Conservation (phyloP, 2,329 filamentous ascomycete species). For the Ophiocordyceps australis region DNA sequence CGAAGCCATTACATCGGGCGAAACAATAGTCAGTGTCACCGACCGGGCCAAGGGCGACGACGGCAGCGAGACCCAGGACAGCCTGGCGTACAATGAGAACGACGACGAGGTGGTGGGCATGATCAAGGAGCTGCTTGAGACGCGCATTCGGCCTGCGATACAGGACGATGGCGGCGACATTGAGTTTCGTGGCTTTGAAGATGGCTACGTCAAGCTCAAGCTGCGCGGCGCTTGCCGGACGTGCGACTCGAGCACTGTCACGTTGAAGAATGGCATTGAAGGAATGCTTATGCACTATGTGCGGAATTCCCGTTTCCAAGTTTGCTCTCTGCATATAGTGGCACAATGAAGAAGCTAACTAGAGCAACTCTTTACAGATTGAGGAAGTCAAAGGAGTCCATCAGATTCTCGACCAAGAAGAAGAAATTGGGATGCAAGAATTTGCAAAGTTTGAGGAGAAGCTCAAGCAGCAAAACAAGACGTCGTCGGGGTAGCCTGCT, state of each 20-base stretch:
- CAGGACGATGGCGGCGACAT: constrained; percentile 98
- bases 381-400: constrained; percentile 89
- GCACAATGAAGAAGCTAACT: too few relatives aligned
- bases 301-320: constrained; percentile 19
- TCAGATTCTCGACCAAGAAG: constrained; percentile 81
- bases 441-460: constrained; percentile 94
- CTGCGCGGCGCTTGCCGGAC: constrained; percentile 84
- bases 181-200: constrained; percentile 78
- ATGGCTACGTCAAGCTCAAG: constrained; percentile 69
- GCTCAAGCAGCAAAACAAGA: constrained; percentile 32
- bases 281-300: constrained; percentile 96
- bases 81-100: constrained; percentile 68
- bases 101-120: constrained; percentile 91
- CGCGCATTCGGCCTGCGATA: constrained; percentile 82
- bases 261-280: constrained; percentile 94
- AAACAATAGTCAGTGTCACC: constrained; percentile 57
- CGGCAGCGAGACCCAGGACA: constrained; percentile 38
- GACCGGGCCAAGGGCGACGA: constrained; percentile 38
- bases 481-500: constrained; percentile 1
- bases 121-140: constrained; percentile 97
- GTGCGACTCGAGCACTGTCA: constrained; percentile 93
- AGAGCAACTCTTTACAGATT: too few relatives aligned
- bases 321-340: too few relatives aligned
- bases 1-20: constrained; percentile 71
- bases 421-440: constrained; percentile 70